Evolutionary conservation across 768 basidiomycete species (phyloP), one percentile per base, ranked within the genome.

Genomic region (Mycena sanguinolenta): DNA sequence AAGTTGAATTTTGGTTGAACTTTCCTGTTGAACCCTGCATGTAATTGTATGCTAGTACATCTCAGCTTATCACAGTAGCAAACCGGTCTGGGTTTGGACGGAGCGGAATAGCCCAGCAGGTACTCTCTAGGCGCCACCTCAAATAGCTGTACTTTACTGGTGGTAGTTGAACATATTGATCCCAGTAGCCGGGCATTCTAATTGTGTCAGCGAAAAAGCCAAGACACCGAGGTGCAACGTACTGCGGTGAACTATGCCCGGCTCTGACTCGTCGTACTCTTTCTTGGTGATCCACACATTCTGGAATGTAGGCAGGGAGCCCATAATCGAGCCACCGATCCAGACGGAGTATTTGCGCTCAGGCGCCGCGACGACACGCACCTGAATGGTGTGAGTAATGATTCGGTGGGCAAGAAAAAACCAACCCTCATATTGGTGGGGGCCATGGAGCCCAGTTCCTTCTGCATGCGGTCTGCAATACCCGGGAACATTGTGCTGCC

Each of bases 381-480:
- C 58, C 58, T 59, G 32, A 19, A 59, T n/a, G n/a, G n/a, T n/a
- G n/a, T n/a, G 32, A 16, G 23, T 17, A 17, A 27, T 19, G n/a
- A 17, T 19, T 19, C 7, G 19, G 34, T 13, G 23, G 6, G 44
- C n/a, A n/a, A n/a, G n/a, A n/a, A n/a, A n/a, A n/a, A n/a, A n/a
- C n/a, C n/a, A 39, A 81, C 80, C 88, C 90, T 91, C 86, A 92
- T 88, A 75, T 87, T 88, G 65, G 88, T 85, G 46, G 90, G 89
- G 60, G 88, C 85, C 70, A 90, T 84, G 28, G 85, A 81, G 63
- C 88, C 89, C 75, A 91, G 86, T 82, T 91, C 90, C 84, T 89
- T 90, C 80, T 90, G 89, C 88, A 91, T 89, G 73, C 90, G 85
- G 87, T 89, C 58, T 88, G 90, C 84, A 7, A 65, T 36, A 23